A percentile compares a stretch with the other conserved stretches of the same genome.
Conservation (phyloP, 106 monocot genomes). For the Cymbidium sinense region DNA sequence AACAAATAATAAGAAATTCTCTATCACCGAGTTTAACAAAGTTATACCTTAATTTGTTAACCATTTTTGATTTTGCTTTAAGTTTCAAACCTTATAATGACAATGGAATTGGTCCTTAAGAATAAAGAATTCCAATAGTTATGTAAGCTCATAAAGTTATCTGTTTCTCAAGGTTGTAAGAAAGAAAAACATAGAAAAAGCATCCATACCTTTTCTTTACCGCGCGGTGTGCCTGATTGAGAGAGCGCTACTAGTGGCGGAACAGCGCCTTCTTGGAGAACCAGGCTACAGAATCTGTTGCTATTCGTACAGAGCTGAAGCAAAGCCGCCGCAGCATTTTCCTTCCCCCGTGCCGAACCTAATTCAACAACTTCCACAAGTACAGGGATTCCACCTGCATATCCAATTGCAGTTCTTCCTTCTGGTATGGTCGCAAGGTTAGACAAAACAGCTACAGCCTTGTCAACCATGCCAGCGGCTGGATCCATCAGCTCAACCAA, state of each 20-base stretch:
- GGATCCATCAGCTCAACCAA: conserved; percentile 96
- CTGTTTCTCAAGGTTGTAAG: background rate
- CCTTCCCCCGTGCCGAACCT: conserved; percentile 86
- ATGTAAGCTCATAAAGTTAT: conserved; percentile 1
- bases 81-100: no score
- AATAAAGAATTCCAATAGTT: background rate
- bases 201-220: conserved; percentile 78
- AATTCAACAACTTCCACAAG: conserved; percentile 96
- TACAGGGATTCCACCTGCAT: conserved; percentile 67
- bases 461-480: conserved; percentile 95
- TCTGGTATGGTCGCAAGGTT: conserved; percentile 82
- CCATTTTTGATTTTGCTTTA: no score
- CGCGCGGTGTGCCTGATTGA: conserved; percentile 85
- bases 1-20: no score
- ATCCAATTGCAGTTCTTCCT: conserved; percentile 70
- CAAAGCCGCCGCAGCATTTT: conserved; percentile 94
- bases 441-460: conserved; percentile 87
- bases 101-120: background rate
- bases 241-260: conserved; percentile 89
- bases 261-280: conserved; percentile 90
- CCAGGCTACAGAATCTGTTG: conserved; percentile 69
- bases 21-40: no score
- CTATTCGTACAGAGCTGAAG: conserved; percentile 86
- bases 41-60: no score
- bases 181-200: background rate